Percentiles rank a stretch among this genome's conserved stretches.
phyloP scores from a whole-genome alignment of 1,284 basidiomycete genomes.

The Flammula alnicola region DNA sequence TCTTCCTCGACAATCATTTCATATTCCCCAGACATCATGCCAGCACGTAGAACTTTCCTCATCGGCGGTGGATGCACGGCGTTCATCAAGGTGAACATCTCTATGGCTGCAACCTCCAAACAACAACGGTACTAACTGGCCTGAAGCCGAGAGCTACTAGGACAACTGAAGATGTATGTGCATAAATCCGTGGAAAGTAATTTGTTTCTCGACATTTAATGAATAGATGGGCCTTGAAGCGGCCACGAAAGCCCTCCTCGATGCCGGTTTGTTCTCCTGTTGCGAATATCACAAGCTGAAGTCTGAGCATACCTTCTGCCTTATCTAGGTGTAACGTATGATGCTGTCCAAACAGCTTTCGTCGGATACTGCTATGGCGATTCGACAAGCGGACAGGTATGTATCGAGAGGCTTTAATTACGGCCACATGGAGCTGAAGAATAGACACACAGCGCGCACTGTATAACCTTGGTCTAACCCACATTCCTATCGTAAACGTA shows the following conservation, averaged over 20 bases:
- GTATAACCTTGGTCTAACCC: slow-evolving; percentile 86
- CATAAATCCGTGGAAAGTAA: not conserved
- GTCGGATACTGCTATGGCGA: slow-evolving; percentile 86
- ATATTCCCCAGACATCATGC: slow-evolving; percentile 28
- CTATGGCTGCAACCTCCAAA: not conserved
- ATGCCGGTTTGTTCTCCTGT: slow-evolving; percentile 60
- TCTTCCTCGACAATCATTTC: slow-evolving; percentile 2
- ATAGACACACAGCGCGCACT: slow-evolving; percentile 59
- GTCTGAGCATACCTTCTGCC: not conserved
- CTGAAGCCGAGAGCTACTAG: slow-evolving; percentile 63
- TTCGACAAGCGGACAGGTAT: slow-evolving; percentile 80
- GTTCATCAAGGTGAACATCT: slow-evolving; percentile 68
- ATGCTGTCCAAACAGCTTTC: slow-evolving; percentile 73
- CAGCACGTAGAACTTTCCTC: slow-evolving; percentile 64
- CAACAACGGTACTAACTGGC: slow-evolving; percentile 7
- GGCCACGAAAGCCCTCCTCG: slow-evolving; percentile 82
- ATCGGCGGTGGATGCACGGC: slow-evolving; percentile 82
- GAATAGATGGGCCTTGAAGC: slow-evolving; percentile 81
- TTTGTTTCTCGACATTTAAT: slow-evolving; percentile 7
- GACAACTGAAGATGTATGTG: slow-evolving; percentile 67
- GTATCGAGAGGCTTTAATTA: slow-evolving; percentile 11
- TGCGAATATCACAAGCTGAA: not conserved
- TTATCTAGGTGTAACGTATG: slow-evolving; percentile 74
- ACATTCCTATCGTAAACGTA: slow-evolving; percentile 86
- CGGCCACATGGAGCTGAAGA: not conserved